These are phyloP conservation scores for Eleusine indica DNA, from an alignment of 176 grass and related monocot genomes.

Conservation along the genomic window DNA sequence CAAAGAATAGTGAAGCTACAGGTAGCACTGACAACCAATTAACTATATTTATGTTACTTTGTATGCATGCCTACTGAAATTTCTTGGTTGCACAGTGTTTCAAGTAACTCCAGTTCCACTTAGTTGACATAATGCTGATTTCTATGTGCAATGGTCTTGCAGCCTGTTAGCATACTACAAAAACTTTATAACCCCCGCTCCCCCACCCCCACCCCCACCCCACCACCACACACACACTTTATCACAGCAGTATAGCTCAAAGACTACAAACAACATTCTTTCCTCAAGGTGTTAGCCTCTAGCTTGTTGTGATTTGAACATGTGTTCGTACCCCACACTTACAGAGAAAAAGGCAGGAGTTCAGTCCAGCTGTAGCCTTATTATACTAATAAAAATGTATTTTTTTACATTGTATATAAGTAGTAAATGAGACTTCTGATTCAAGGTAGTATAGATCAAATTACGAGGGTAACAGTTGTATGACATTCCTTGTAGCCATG, in stretches of 20 bases:
- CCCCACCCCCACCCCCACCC: no score
- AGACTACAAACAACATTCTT: neutral
- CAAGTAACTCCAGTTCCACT: neutral
- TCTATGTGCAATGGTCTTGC: neutral
- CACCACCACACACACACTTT: neutral
- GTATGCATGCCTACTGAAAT: neutral
- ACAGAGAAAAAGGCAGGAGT: constrained; percentile 1
- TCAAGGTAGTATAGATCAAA: constrained; percentile 9
- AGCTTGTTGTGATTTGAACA: constrained; percentile 2
- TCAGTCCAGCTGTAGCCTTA: neutral
- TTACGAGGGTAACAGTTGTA: neutral
- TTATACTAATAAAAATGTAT: neutral
- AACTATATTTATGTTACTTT: constrained; percentile 1
- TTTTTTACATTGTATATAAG: neutral
- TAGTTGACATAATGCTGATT: neutral
- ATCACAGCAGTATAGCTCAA: neutral
- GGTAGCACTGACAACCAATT: constrained; percentile 41
- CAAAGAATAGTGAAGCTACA: constrained; percentile 89
- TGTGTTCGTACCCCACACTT: neutral
- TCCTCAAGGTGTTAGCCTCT: neutral
- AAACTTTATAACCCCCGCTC: neutral
- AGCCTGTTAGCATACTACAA: neutral
- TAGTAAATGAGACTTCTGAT: neutral
- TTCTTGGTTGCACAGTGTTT: neutral
- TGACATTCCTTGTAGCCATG: neutral